These are phyloP conservation scores for Westerdykella aurantiaca DNA, from an alignment of 2,329 filamentous ascomycete species.

Conservation along the genomic window DNA sequence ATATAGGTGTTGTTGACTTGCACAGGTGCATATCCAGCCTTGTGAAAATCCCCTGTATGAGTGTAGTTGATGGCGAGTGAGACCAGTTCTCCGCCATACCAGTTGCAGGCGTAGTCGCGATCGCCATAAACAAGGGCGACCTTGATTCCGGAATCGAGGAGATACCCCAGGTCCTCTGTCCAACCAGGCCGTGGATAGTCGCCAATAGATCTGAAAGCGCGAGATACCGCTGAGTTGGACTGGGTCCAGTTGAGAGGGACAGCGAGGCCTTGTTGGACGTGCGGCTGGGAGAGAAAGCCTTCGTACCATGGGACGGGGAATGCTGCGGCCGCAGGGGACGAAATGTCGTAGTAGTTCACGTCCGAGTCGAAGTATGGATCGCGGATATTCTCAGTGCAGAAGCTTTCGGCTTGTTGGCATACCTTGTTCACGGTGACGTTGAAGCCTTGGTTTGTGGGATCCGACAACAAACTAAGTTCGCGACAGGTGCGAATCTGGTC, in stretches of 20 bases:
- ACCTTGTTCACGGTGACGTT: slow-evolving; percentile 34
- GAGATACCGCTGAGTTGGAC: slow-evolving; percentile 37
- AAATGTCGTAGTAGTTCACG: slow-evolving; percentile 55
- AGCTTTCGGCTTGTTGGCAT: slow-evolving; percentile 42
- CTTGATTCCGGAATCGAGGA: slow-evolving; percentile 46
- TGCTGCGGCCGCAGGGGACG: slow-evolving; percentile 43
- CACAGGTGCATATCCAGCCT: slow-evolving; percentile 67
- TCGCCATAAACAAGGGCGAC: slow-evolving; percentile 30
- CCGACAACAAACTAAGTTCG: slow-evolving; percentile 41
- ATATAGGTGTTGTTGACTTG: slow-evolving; percentile 62
- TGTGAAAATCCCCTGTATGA: slow-evolving; percentile 53
- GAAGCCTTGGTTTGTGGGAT: slow-evolving; percentile 45
- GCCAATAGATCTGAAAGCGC: slow-evolving; percentile 45
- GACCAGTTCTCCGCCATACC: slow-evolving; percentile 70
- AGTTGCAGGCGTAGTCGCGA: slow-evolving; percentile 49
- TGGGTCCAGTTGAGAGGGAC: slow-evolving; percentile 55
- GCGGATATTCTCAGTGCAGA: slow-evolving; percentile 44
- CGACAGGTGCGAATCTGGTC: slow-evolving; percentile 51
- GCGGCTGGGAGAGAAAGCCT: slow-evolving; percentile 53
- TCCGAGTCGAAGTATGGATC: slow-evolving; percentile 41
- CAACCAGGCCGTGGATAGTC: slow-evolving; percentile 46
- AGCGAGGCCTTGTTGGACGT: slow-evolving; percentile 54
- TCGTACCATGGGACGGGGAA: slow-evolving; percentile 41
- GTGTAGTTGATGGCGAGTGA: slow-evolving; percentile 51
- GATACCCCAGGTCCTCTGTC: slow-evolving; percentile 46